Conservation (phyloP, 352 stramenopile species). For the Phytopythium helicoides region DNA sequence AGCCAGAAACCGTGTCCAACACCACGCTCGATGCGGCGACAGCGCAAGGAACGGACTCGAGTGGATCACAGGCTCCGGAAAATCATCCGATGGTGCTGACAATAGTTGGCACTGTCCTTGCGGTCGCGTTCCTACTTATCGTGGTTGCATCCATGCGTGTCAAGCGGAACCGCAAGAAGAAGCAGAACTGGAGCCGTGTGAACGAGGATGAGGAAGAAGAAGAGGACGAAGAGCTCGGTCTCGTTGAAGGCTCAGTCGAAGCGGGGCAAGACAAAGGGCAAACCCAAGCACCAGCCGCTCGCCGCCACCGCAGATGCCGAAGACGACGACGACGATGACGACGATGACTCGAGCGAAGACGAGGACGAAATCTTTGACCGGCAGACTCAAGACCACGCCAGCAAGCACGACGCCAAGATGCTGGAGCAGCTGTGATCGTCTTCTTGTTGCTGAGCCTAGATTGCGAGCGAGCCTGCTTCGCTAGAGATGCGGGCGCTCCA, state of each 20-base stretch:
- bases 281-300: constrained; percentile 37
- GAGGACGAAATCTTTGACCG: constrained; percentile 76
- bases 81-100: constrained; percentile 72
- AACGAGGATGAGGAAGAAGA: constrained; percentile 66
- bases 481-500: too few relatives aligned
- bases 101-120: constrained; percentile 67
- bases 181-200: constrained; percentile 65
- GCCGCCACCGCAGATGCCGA: constrained; percentile 33
- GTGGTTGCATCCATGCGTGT: constrained; percentile 60
- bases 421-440: constrained; percentile 55
- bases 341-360: constrained; percentile 40
- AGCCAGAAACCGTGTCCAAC: constrained; percentile 1
- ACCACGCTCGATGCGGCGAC: background rate
- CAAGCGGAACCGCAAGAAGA: constrained; percentile 52
- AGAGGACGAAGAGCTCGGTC: constrained; percentile 56
- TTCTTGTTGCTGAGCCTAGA: background rate
- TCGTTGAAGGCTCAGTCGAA: constrained; percentile 23
- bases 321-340: constrained; percentile 25
- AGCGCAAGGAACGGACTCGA: background rate
- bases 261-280: constrained; percentile 15
- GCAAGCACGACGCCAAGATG: constrained; percentile 51
- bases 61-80: constrained; percentile 10
- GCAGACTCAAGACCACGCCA: constrained; percentile 26
- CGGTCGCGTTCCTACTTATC: constrained; percentile 67
- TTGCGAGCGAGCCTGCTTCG: too few relatives aligned